phyloP scores from a whole-genome alignment of 805 yeast species.

The Wickerhamiella azymoides region DNA sequence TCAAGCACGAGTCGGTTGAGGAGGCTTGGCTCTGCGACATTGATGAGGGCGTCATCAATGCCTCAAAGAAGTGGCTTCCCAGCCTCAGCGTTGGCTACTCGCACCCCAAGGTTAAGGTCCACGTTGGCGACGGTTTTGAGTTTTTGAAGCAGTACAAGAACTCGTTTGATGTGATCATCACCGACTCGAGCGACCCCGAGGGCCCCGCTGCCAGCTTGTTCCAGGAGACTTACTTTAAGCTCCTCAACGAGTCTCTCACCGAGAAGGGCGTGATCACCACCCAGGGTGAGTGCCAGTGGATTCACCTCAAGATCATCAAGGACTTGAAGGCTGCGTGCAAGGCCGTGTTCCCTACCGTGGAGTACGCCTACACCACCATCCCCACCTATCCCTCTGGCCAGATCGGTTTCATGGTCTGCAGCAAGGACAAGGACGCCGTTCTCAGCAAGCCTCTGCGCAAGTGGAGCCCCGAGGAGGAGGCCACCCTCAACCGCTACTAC shows the following conservation, averaged over 20 bases:
- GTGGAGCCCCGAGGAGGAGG: slow-evolving; percentile 34
- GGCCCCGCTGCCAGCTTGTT: slow-evolving; percentile 94
- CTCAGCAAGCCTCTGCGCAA: slow-evolving; percentile 40
- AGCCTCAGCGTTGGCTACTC: slow-evolving; percentile 69
- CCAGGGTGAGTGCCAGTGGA: slow-evolving; percentile 81
- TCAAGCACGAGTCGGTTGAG: slow-evolving; percentile 76
- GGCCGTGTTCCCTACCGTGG: slow-evolving; percentile 71
- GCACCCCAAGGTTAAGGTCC: slow-evolving; percentile 82
- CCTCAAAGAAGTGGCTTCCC: slow-evolving; percentile 78
- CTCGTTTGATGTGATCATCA: slow-evolving; percentile 86
- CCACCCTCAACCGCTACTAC: slow-evolving; percentile 46
- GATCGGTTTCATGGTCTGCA: slow-evolving; percentile 62
- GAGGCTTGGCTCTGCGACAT: slow-evolving; percentile 88
- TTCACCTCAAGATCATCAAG: slow-evolving; percentile 66
- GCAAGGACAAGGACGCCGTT: slow-evolving; percentile 36
- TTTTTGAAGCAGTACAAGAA: slow-evolving; percentile 72
- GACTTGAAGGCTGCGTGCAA: slow-evolving; percentile 62
- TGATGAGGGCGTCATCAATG: slow-evolving; percentile 82
- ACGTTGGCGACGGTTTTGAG: slow-evolving; percentile 96
- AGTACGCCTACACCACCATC: slow-evolving; percentile 65
- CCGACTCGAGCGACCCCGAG: slow-evolving; percentile 96
- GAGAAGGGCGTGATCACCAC: slow-evolving; percentile 84
- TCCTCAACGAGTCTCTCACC: slow-evolving; percentile 75
- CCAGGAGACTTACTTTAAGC: slow-evolving; percentile 81
- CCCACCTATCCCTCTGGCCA: slow-evolving; percentile 87